These are phyloP conservation scores for Clarkia xantiana DNA, from an alignment of 345 rosid genomes.

Conservation along the genomic window DNA sequence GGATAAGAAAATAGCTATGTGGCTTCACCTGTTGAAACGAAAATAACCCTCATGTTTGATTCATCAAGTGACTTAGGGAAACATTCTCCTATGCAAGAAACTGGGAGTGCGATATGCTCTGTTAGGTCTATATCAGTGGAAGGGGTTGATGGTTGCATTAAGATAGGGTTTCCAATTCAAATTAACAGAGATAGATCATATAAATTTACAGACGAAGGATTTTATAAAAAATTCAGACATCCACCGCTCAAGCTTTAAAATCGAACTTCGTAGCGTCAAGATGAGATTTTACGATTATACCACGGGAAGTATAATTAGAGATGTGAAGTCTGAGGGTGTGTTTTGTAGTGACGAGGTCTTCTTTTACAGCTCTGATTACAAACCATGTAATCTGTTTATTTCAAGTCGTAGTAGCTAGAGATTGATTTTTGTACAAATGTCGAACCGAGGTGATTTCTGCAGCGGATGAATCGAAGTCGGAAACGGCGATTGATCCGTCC, in stretches of 20 bases:
- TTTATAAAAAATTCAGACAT: too few relatives aligned
- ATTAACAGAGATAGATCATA: too few relatives aligned
- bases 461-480: too few relatives aligned
- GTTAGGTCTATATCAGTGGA: not conserved
- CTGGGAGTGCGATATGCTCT: slow-evolving; percentile 2
- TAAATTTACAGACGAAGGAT: too few relatives aligned
- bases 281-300: not conserved
- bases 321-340: not conserved
- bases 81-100: slow-evolving; percentile 4
- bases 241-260: too few relatives aligned
- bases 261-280: too few relatives aligned
- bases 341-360: not conserved
- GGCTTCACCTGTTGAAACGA: not conserved
- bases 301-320: not conserved
- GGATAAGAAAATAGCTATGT: slow-evolving; percentile 1
- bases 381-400: not conserved
- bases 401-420: too few relatives aligned
- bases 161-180: too few relatives aligned
- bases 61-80: not conserved
- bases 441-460: too few relatives aligned
- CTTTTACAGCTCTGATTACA: not conserved
- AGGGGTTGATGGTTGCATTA: slow-evolving; percentile 2
- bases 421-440: too few relatives aligned
- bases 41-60: not conserved
- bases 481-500: too few relatives aligned